A percentile compares a stretch with the other conserved stretches of the same genome.
These are phyloP conservation scores for Sporothrix globosa DNA, from an alignment of 2,329 filamentous ascomycete genomes.

Conservation along the genomic window DNA sequence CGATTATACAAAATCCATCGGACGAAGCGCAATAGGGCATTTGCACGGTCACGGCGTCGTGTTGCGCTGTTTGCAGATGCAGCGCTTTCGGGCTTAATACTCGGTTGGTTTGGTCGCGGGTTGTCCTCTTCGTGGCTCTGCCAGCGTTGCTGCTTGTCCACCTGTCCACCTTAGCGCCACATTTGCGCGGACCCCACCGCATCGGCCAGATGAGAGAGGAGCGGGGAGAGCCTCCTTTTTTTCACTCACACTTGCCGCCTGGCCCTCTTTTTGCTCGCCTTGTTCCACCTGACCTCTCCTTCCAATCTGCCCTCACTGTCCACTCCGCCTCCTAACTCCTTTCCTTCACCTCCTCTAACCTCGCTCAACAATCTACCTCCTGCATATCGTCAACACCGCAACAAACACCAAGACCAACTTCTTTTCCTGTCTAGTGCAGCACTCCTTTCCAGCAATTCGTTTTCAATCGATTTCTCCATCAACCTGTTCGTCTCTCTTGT, in stretches of 20 bases:
- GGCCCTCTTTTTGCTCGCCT: constrained; percentile 26
- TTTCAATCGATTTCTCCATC: constrained; percentile 4
- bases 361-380: constrained; percentile 25
- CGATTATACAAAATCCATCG: background rate
- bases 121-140: constrained; percentile 2
- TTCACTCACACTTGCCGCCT: constrained; percentile 33
- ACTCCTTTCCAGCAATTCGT: background rate
- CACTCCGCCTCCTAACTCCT: constrained; percentile 12
- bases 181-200: constrained; percentile 36
- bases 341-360: constrained; percentile 16
- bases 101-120: background rate
- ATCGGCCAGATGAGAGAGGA: constrained; percentile 34
- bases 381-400: constrained; percentile 31
- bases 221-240: constrained; percentile 38
- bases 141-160: constrained; percentile 24
- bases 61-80: background rate
- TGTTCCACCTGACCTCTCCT: constrained; percentile 26
- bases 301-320: constrained; percentile 1
- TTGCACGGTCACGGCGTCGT: background rate
- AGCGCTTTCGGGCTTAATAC: constrained; percentile 17
- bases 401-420: constrained; percentile 18
- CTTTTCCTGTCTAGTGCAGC: constrained; percentile 23
- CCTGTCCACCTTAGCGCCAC: constrained; percentile 30
- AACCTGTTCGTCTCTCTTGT: background rate
- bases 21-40: background rate